Base-by-base conservation (phyloP, 1,284 basidiomycete species). In the Vanrija sp. region DNA sequence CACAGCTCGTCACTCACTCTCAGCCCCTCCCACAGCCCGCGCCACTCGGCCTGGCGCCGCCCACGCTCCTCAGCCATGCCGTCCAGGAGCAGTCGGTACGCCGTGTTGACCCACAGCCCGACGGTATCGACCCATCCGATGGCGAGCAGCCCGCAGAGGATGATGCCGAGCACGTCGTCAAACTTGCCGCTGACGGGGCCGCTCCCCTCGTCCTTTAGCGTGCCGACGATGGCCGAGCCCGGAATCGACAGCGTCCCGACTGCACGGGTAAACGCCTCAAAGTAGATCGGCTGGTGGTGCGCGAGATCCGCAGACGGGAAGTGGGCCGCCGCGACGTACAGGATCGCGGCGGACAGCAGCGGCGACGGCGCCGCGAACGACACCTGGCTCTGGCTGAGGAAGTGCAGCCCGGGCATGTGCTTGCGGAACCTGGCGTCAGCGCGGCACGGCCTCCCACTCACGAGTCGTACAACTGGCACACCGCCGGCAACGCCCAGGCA, bases 61-160 rank as follows among this genome's bases (percentile, higher is more conserved):
- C 53, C 54, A 6, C 59, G 44, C 37, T 58, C 59, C 46, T 58
- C 53, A 14, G 60, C 55, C 45, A 59, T 54, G 16, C 60, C 60
- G 37, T 62, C 60, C 6, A 62, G 48, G 10, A 62, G 50, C 4
- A 62, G 37, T 6, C 60, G 57, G 38, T 59, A 62, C 2, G 51
- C 60, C 1, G 55, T 54, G 49, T 59, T 54, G 27, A 59, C 52
- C 60, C 60, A 62, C 52, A 62, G 54, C 35, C 60, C 60, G 6
- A 62, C 53, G 0, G 60, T 59, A 37, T 62, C 60, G 25, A 62
- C 60, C 57, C 57, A 62, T 1, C 60, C 60, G n/a, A 62, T 52
- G 4, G 55, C 57, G 8, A 62, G 50, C 1, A 62, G 41, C 8
- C 60, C 57, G 1, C 52, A 54, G 16, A 62, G 51, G 44, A 59